A percentile compares a stretch with the other conserved stretches of the same genome.
These are phyloP conservation scores for Diplogelasinospora grovesii DNA, from an alignment of 495 filamentous ascomycete species.

Conservation along the genomic window DNA sequence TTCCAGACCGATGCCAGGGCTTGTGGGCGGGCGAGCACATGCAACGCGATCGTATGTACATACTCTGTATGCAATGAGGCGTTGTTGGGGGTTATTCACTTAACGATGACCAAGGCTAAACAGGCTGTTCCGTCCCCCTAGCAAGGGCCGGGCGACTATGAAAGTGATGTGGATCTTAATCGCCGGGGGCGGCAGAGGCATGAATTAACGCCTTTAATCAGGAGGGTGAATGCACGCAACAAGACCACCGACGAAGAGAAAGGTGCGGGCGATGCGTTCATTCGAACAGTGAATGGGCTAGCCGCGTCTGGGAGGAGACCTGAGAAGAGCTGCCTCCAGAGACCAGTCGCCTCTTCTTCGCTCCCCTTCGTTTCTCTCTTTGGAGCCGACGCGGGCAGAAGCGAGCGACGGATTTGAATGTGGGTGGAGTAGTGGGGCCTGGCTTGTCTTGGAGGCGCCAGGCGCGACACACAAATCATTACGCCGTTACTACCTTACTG, in stretches of 20 bases:
- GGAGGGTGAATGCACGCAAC: conserved; percentile 4
- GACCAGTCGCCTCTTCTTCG: not conserved
- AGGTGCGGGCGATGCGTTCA: not conserved
- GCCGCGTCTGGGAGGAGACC: not conserved
- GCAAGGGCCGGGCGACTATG: conserved; percentile 14
- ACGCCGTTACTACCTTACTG: too few relatives aligned
- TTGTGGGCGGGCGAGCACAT: not conserved
- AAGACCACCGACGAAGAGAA: too few relatives aligned
- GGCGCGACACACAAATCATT: too few relatives aligned
- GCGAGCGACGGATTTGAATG: conserved; percentile 22
- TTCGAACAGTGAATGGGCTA: not conserved
- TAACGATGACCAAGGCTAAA: conserved; percentile 14
- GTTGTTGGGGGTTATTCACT: conserved; percentile 2
- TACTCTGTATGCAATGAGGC: not conserved
- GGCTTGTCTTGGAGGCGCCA: too few relatives aligned
- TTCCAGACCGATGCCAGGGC: conserved; percentile 14
- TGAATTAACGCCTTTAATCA: conserved; percentile 17
- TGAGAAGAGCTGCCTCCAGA: not conserved
- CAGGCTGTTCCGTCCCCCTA: conserved; percentile 22
- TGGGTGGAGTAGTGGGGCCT: too few relatives aligned
- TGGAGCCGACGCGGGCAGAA: conserved; percentile 26
- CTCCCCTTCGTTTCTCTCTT: not conserved
- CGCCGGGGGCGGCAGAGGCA: conserved; percentile 19
- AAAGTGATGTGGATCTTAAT: conserved; percentile 24
- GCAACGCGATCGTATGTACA: not conserved